Base-by-base conservation (phyloP, 225 moss, liverwort and hornwort genomes). In the Anthoceros angustus region DNA sequence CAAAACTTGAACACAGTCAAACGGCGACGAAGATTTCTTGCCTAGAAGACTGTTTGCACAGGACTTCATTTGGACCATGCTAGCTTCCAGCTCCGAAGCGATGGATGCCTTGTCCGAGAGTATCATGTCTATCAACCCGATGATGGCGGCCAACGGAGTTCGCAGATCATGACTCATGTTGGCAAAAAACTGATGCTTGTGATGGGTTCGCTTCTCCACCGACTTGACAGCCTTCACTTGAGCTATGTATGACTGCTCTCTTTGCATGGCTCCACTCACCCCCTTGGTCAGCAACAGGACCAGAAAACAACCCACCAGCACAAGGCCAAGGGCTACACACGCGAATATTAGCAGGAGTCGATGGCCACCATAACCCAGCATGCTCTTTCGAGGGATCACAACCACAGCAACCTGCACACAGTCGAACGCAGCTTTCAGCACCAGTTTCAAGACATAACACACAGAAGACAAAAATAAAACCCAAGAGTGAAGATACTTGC, bases 141-240 rank as follows among this genome's bases (percentile, higher is more conserved):
- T 15, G 7, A 55, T 55, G 12, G 55, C 55, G 23, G 55, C 55
- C 55, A 55, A 23, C 7, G 55, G 55, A 15, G 55, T 55, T 55
- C 55, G 55, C 14, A 55, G n/a, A 55, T 55, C 55, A 55, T 55
- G 55, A 23, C 55, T 55, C 55, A 55, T 55, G 23, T 55, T 55
- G 18, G 55, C 55, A 55, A 55, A 55, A 55, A 55, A 55, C n/a
- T 55, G 55, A 55, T 55, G 55, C 55, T 55, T 55, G 55, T 55
- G 55, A 55, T 55, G 55, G 0, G 55, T 55, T 55, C 55, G 18
- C 55, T 55, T 55, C 55, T 55, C 55, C n/a, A 55, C 14, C 55
- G n/a, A 55, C 23, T 55, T 55, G n/a, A 55, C 55, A 9, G 55
- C 55, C 55, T 55, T 55, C 55, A 55, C 55, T 55, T 55, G 55